Percentiles rank a stretch among this genome's conserved stretches.
Conservation (phyloP, 306 rosid species). For the Echinosophora koreensis region DNA sequence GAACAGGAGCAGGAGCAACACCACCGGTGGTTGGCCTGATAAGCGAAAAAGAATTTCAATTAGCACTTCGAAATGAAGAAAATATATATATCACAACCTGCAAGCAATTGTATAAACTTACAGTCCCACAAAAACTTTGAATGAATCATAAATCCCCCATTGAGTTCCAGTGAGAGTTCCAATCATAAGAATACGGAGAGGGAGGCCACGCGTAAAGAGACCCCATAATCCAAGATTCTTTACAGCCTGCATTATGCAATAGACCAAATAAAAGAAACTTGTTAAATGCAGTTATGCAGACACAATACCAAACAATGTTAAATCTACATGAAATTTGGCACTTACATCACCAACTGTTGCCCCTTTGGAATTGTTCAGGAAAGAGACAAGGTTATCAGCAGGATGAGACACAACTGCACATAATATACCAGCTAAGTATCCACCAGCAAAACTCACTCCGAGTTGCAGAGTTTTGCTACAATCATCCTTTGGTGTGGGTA, state of each 20-base stretch:
- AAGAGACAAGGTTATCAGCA: constrained; percentile 93
- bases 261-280: constrained; percentile 16
- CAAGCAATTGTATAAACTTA: constrained; percentile 54
- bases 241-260: constrained; percentile 68
- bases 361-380: constrained; percentile 91
- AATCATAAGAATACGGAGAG: constrained; percentile 94
- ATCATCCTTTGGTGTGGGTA: constrained; percentile 77
- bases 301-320: neutral
- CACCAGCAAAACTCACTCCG: constrained; percentile 88
- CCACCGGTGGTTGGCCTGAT: constrained; percentile 95
- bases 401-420: constrained; percentile 96
- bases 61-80: constrained; percentile 3
- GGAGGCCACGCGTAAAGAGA: constrained; percentile 91
- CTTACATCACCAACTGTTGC: constrained; percentile 91
- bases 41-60: constrained; percentile 22
- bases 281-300: constrained; percentile 2
- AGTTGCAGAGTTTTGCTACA: constrained; percentile 80
- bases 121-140: constrained; percentile 95
- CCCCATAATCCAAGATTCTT: constrained; percentile 85
- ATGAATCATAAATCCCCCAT: constrained; percentile 92
- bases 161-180: constrained; percentile 97
- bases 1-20: constrained; percentile 57
- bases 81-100: neutral
- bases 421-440: constrained; percentile 77
- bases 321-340: neutral